A percentile compares a stretch with the other conserved stretches of the same genome.
Evolutionary conservation across 495 filamentous ascomycete genomes (phyloP).

Genomic region (Annulohypoxylon maeteangense): DNA sequence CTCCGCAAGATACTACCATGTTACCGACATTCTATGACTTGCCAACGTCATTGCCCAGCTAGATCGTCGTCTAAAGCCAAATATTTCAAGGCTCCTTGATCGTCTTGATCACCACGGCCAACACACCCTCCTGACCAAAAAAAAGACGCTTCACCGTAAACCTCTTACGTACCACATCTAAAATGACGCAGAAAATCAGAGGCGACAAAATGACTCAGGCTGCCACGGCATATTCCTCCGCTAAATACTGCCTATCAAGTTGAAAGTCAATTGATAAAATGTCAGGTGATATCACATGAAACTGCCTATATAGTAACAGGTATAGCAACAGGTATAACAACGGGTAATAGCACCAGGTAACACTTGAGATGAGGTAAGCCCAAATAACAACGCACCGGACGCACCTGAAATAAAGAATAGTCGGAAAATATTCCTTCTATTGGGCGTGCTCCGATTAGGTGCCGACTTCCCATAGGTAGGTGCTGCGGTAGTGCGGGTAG

Average conservation of each 20-base stretch:
- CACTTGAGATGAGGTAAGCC: background rate
- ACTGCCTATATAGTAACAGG: background rate
- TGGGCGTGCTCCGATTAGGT: slow-evolving; percentile 21
- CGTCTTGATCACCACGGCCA: slow-evolving; percentile 3
- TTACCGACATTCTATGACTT: background rate
- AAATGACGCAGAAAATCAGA: background rate
- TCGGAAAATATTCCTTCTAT: slow-evolving; percentile 28
- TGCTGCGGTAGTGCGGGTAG: slow-evolving; percentile 15
- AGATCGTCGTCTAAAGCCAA: background rate
- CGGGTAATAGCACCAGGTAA: background rate
- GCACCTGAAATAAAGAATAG: background rate
- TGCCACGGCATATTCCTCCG: background rate
- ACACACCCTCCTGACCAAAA: slow-evolving; percentile 2
- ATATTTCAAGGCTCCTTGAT: background rate
- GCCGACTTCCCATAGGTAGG: slow-evolving; percentile 19
- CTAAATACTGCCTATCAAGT: background rate
- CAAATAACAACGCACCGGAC: background rate
- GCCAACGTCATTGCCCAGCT: background rate
- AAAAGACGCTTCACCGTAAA: background rate
- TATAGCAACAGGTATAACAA: background rate
- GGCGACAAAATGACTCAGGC: slow-evolving; percentile 3
- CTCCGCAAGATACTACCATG: background rate
- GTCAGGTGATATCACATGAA: slow-evolving; percentile 1
- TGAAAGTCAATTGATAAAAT: background rate
- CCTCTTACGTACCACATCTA: background rate